Percentiles rank a stretch among this genome's conserved stretches.
phyloP scores from a whole-genome alignment of 257 asterid genomes.

The Nicotiana undulata region DNA sequence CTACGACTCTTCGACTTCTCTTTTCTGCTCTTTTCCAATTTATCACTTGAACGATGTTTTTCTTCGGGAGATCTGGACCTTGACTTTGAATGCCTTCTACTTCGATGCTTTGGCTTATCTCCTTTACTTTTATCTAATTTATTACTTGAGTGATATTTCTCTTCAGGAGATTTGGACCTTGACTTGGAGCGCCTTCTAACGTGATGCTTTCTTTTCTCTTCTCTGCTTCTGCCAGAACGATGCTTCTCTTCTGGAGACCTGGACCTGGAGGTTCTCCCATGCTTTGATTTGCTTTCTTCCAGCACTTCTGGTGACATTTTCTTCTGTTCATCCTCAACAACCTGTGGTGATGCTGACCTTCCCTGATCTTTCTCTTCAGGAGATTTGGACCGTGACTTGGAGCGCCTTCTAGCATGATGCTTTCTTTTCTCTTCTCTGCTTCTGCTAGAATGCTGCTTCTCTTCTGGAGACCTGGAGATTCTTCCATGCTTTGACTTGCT shows the following conservation, averaged over 20 bases:
- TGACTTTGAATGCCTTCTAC: conserved; percentile 43
- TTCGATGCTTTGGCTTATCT: conserved; percentile 41
- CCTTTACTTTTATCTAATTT: conserved; percentile 33
- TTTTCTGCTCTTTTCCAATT: conserved; percentile 34
- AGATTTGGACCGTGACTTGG: conserved; percentile 56
- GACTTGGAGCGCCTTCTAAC: conserved; percentile 49
- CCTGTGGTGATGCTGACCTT: conserved; percentile 53
- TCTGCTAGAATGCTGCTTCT: conserved; percentile 39
- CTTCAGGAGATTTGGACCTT: conserved; percentile 54
- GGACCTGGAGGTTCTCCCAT: conserved; percentile 49
- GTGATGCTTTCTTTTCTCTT: conserved; percentile 39
- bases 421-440: conserved; percentile 53
- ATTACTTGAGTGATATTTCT: conserved; percentile 27
- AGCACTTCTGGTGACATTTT: conserved; percentile 33
- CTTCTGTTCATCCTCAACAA: conserved; percentile 27
- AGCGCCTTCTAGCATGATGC: conserved; percentile 36
- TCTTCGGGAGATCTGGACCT: conserved; percentile 42
- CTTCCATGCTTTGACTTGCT: conserved; percentile 48
- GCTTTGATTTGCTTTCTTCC: conserved; percentile 53
- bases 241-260: conserved; percentile 52
- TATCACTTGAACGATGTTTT: conserved; percentile 28
- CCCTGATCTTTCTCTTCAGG: conserved; percentile 47
- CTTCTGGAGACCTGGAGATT: conserved; percentile 49
- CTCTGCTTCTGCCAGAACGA: conserved; percentile 43
- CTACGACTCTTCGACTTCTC: conserved; percentile 45